A percentile compares a stretch with the other conserved stretches of the same genome.
These are phyloP conservation scores for Calonectria multiphialidica DNA, from an alignment of 2,329 filamentous ascomycete genomes.

Conservation along the genomic window DNA sequence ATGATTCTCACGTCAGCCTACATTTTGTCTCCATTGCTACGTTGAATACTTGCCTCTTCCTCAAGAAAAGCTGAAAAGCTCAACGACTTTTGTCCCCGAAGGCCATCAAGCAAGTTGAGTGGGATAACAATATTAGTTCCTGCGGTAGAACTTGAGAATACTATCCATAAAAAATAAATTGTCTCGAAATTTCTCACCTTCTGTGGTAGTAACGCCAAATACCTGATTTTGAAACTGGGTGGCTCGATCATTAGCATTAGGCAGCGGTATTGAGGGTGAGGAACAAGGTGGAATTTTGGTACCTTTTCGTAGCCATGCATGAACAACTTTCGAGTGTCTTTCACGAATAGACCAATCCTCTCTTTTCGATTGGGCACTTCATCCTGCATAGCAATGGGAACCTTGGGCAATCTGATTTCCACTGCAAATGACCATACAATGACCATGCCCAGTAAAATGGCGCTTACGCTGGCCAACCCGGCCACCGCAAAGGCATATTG, in stretches of 20 bases:
- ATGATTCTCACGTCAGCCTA: neutral
- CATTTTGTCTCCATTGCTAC: neutral
- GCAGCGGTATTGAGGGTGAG: too few relatives aligned
- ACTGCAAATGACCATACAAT: neutral
- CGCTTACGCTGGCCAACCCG: neutral
- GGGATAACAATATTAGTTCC: slow-evolving; percentile 21
- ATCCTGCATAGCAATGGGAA: neutral
- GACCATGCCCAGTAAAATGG: neutral
- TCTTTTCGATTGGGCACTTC: neutral
- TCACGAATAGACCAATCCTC: neutral
- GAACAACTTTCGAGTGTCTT: neutral
- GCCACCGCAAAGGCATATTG: neutral
- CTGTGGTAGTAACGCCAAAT: neutral
- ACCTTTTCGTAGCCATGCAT: neutral
- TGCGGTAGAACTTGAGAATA: neutral
- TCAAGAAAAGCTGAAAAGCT: slow-evolving; percentile 25
- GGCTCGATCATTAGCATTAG: neutral
- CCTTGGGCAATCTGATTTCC: neutral
- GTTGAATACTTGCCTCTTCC: slow-evolving; percentile 8
- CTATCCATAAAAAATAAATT: neutral
- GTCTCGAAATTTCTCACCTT: neutral
- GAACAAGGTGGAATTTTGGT: neutral
- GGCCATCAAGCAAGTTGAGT: neutral
- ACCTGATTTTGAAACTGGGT: neutral
- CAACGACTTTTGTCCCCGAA: slow-evolving; percentile 14